Evolutionary conservation across 1,139 yeast species (phyloP).

Genomic region (Pichia norvegensis): DNA sequence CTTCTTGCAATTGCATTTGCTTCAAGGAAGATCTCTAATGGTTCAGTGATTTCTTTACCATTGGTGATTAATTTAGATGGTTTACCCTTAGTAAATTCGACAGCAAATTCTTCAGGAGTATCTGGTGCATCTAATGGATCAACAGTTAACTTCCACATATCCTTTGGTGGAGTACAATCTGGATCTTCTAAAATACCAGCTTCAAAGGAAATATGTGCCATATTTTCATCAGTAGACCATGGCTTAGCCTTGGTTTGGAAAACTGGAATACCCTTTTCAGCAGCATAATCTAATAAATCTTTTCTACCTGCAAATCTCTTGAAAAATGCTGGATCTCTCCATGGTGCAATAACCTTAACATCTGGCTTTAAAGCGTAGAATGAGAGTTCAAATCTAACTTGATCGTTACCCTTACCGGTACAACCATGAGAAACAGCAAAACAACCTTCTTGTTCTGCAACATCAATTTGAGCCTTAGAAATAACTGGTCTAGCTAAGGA

Average conservation of each 20-base stretch:
- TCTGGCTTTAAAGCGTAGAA: constrained; percentile 98
- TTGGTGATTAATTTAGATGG: constrained; percentile 76
- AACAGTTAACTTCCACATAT: constrained; percentile 98
- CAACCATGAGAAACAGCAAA: constrained; percentile 98
- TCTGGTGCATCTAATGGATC: constrained; percentile 96
- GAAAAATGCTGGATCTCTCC: constrained; percentile 96
- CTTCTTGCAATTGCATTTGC: constrained; percentile 96
- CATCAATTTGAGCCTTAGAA: constrained; percentile 95
- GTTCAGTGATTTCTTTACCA: constrained; percentile 61
- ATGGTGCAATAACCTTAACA: constrained; percentile 93
- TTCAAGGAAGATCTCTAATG: constrained; percentile 85
- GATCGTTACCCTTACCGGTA: constrained; percentile 99
- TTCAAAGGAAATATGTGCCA: constrained; percentile 97
- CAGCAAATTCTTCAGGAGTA: constrained; percentile 78
- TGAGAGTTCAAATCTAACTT: constrained; percentile 93
- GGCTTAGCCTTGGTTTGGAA: constrained; percentile 98
- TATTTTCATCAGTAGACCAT: constrained; percentile 98
- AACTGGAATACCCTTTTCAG: constrained; percentile 83
- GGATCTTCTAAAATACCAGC: constrained; percentile 99
- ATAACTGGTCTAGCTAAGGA: constrained; percentile 97
- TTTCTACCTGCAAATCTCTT: constrained; percentile 97
- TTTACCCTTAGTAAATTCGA: constrained; percentile 77
- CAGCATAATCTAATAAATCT: constrained; percentile 89
- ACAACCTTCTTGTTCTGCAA: constrained; percentile 95
- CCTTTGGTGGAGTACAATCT: constrained; percentile 97